Base-by-base conservation (phyloP, 2,329 filamentous ascomycete genomes). In the Xylaria sp. region DNA sequence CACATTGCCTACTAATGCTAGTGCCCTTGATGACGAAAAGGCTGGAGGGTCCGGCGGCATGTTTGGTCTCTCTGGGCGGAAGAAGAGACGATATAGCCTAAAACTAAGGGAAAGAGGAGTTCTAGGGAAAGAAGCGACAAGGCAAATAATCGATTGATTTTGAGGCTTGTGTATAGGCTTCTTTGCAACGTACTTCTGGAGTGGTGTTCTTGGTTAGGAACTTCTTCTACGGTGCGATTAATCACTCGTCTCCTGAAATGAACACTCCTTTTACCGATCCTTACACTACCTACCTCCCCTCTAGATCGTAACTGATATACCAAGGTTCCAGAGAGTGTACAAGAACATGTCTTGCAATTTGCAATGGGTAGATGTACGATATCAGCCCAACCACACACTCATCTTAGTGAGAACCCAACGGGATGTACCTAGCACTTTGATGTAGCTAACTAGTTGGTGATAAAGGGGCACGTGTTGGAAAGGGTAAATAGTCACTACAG, bases 61-160 rank as follows among this genome's bases (percentile, higher is more conserved):
- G 86, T 90, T 98, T 71, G 92, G 93, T 1, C 96, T 99, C 78
- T 84, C 98, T 67, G 92, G 88, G 71, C 86, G 94, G 75, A 97
- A 97, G 82, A 97, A 93, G 82, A 93, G 94, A 69, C 93, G 94
- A 62, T 90, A 94, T 79, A 97, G 94, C 77, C 96, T 96, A 1
- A 97, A 97, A 81, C 94, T 94, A 29, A 95, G 93, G 78, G 94
- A 98, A 81, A 88, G 93, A 62, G 96, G 96, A 65, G 94, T 99
- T 7, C 77, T 99, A 65, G 96, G 96, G 64, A 98, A 98, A 77
- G 94, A 98, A 78, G 96, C 96, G 17, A 94, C 96, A 11, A 86
- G 96, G 77, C 90, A 93, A 70, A 87, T 95, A 63, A 91, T 95
- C 76, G 90, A 88, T 73, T 92, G 83, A 82, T 59, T 31, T 42